A percentile compares a stretch with the other conserved stretches of the same genome.
These are phyloP conservation scores for Chrysochromulina parva DNA, from an alignment of 78 protist genomes.

Conservation along the genomic window DNA sequence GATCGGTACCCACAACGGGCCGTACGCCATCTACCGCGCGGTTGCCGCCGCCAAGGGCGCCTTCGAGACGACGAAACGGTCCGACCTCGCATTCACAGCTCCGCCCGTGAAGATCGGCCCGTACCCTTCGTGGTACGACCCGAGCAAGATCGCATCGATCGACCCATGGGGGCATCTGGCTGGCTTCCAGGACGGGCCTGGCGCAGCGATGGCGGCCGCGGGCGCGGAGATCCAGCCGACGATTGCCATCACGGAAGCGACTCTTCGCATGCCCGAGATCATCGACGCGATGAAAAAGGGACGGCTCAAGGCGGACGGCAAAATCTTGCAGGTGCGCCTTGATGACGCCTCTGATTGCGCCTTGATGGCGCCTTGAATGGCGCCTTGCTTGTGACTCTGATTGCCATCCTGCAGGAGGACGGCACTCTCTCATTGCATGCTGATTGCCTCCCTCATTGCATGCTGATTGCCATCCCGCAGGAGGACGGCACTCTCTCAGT, in stretches of 20 bases:
- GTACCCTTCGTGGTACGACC: slow-evolving; percentile 39
- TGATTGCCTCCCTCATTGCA: neutral
- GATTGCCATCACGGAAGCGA: slow-evolving; percentile 24
- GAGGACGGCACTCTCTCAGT: neutral
- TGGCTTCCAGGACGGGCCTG: neutral
- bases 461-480: neutral
- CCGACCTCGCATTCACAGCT: neutral
- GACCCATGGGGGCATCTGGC: slow-evolving; percentile 50
- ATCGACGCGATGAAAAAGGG: slow-evolving; percentile 8
- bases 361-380: no score
- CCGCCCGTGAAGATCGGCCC: slow-evolving; percentile 6
- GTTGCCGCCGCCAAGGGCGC: neutral
- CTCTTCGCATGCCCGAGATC: neutral
- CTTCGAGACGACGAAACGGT: neutral
- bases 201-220: neutral
- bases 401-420: no score
- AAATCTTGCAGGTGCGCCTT: neutral
- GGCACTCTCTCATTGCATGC: no score
- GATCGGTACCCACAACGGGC: neutral
- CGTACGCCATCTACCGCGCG: neutral
- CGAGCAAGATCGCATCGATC: slow-evolving; percentile 26
- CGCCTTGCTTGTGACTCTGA: no score
- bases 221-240: slow-evolving; percentile 44
- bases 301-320: neutral
- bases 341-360: no score